Conservation (phyloP, 805 yeast species). For the Lipomyces chichibuensis region DNA sequence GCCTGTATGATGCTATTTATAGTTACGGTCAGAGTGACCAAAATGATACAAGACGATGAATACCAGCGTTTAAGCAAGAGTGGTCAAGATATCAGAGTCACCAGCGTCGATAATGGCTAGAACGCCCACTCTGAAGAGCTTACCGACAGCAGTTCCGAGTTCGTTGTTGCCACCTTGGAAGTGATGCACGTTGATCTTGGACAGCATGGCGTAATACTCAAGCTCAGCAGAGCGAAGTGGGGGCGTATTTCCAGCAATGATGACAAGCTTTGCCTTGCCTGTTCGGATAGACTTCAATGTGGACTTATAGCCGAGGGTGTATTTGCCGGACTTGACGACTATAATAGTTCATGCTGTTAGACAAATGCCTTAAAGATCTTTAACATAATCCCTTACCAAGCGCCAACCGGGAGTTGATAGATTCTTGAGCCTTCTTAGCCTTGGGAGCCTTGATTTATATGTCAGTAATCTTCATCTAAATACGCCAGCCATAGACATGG, state of each 20-base stretch:
- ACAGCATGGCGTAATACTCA: slow-evolving; percentile 99
- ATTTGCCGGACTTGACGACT: slow-evolving; percentile 98
- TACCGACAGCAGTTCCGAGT: slow-evolving; percentile 90
- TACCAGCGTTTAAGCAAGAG: slow-evolving; percentile 34
- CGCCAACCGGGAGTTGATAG: slow-evolving; percentile 97
- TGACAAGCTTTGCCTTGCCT: slow-evolving; percentile 97
- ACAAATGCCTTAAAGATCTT: background rate
- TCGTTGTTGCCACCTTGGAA: slow-evolving; percentile 52
- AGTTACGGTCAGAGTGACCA: background rate
- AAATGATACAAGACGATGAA: background rate
- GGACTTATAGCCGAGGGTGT: slow-evolving; percentile 99
- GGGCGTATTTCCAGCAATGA: slow-evolving; percentile 99
- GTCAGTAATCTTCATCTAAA: background rate
- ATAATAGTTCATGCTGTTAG: background rate
- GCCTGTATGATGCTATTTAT: background rate
- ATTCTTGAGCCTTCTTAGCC: slow-evolving; percentile 82
- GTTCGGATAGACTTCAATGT: slow-evolving; percentile 97
- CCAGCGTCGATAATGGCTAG: slow-evolving; percentile 96
- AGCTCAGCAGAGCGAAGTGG: slow-evolving; percentile 99
- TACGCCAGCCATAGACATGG: background rate
- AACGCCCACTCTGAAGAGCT: slow-evolving; percentile 99
- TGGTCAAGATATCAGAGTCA: slow-evolving; percentile 93
- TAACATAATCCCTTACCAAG: slow-evolving; percentile 47
- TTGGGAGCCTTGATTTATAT: slow-evolving; percentile 45
- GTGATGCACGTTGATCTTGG: slow-evolving; percentile 95